phyloP scores from a whole-genome alignment of 306 rosid genomes.

The Neltuma alba region DNA sequence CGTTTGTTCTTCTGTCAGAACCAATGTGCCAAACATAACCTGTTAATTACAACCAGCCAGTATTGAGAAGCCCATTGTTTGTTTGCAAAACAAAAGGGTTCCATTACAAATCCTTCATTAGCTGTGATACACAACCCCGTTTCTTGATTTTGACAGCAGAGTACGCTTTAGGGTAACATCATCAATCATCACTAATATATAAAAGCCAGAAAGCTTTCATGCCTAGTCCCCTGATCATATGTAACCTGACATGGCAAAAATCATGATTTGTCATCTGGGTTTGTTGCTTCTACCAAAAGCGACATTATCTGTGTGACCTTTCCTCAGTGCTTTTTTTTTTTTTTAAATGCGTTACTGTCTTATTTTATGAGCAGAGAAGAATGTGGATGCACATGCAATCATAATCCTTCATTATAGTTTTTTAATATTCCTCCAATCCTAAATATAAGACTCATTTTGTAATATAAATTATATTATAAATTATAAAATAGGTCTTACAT shows the following conservation, averaged over 20 bases:
- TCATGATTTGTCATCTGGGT: slow-evolving; percentile 4
- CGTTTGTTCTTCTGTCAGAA: slow-evolving; percentile 16
- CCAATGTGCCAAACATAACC: neutral
- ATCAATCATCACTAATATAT: neutral
- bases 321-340: neutral
- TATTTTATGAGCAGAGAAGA: neutral
- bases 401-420: slow-evolving; percentile 18
- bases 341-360: slow-evolving; percentile 11
- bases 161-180: neutral
- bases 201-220: slow-evolving; percentile 15
- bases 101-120: neutral
- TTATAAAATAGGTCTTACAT: too few relatives aligned
- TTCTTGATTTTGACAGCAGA: neutral
- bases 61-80: neutral
- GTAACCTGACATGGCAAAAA: slow-evolving; percentile 27
- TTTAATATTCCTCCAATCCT: slow-evolving; percentile 29
- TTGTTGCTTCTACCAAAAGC: slow-evolving; percentile 42
- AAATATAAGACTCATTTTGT: too few relatives aligned
- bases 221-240: slow-evolving; percentile 40
- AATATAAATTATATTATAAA: too few relatives aligned
- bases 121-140: neutral
- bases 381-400: slow-evolving; percentile 34
- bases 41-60: neutral
- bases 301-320: slow-evolving; percentile 43
- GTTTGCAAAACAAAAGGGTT: neutral